These are phyloP conservation scores for Metschnikowia kofuensis DNA, from an alignment of 805 yeast genomes.

Conservation along the genomic window DNA sequence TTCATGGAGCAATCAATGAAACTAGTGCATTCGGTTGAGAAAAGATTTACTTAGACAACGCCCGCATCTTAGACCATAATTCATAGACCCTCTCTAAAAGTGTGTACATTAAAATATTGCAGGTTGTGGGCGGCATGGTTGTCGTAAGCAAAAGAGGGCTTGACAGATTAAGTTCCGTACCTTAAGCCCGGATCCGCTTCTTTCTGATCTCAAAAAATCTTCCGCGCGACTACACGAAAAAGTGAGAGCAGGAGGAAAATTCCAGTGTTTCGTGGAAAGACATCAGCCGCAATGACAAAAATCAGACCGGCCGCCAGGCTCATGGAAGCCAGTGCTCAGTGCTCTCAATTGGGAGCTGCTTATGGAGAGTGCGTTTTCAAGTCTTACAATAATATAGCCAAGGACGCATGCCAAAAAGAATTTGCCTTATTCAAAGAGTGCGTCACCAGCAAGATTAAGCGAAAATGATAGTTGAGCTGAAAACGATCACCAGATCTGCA, in stretches of 20 bases:
- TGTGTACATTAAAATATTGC: background rate
- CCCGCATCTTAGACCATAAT: background rate
- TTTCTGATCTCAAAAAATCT: too few relatives aligned
- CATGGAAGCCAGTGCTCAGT: constrained; percentile 36
- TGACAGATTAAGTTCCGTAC: too few relatives aligned
- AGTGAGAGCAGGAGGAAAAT: background rate
- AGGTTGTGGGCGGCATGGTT: background rate
- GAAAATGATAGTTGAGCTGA: constrained; percentile 5
- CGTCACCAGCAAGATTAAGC: constrained; percentile 37
- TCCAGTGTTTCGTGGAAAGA: too few relatives aligned
- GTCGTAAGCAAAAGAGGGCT: too few relatives aligned
- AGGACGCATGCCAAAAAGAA: constrained; percentile 53
- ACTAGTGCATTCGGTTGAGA: constrained; percentile 36
- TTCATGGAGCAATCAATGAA: constrained; percentile 96
- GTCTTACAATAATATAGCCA: constrained; percentile 47
- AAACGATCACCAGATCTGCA: too few relatives aligned
- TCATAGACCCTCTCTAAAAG: background rate
- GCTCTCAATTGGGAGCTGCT: constrained; percentile 41
- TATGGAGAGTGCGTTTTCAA: constrained; percentile 57
- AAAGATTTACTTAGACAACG: background rate
- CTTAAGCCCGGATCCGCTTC: too few relatives aligned
- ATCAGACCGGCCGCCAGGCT: constrained; percentile 44
- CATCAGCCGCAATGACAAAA: constrained; percentile 13
- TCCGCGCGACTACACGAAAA: constrained; percentile 3
- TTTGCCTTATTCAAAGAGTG: constrained; percentile 50